Base-by-base conservation (phyloP, 192 early-diverging fungal species). In the Coemansia sp. region DNA sequence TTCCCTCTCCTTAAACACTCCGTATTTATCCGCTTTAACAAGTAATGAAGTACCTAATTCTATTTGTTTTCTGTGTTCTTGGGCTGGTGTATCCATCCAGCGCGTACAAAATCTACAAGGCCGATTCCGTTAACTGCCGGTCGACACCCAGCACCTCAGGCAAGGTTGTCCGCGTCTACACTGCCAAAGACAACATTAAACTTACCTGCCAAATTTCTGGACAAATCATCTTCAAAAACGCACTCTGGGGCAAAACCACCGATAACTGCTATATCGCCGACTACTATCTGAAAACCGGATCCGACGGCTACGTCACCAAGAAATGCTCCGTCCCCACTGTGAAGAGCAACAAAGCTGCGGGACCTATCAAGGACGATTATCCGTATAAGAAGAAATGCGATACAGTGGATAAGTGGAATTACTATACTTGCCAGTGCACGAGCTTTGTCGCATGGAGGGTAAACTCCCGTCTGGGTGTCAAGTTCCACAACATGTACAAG, bases 211-310 rank as follows among this genome's bases (percentile, higher is more conserved):
- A 77, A 55, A 69, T 59, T 5, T 57, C 63, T 31, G 78, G 75
- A 7, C 31, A 65, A 12, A 67, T 30, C 28, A 50, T 81, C 36
- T 34, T 60, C 16, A 79, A 79, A 48, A 75, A 68, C 22, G 4
- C 61, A 4, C 31, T 84, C 16, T 84, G 78, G 83, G 83, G 68
- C 67, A 76, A 77, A 66, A 77, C 77, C 5, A 36, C 55, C 28
- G 68, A 77, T 28, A 75, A 72, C 42, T 81, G 78, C 78, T 84
- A 81, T n/a, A 64, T 80, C 2, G 29, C 78, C 6, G 83, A 84
- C 38, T 76, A 80, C 61, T 84, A 81, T 40, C 29, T 84, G 29
- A 64, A 75, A 32, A 80, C 77, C 10, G 72, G 77, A 0, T 60
- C 57, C 36, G 56, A 30, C 1, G 77, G 77, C 28, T 80, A 75